Percentiles rank a stretch among this genome's conserved stretches.
phyloP scores from a whole-genome alignment of 164 flowering plant genomes.

The Santalum album region DNA sequence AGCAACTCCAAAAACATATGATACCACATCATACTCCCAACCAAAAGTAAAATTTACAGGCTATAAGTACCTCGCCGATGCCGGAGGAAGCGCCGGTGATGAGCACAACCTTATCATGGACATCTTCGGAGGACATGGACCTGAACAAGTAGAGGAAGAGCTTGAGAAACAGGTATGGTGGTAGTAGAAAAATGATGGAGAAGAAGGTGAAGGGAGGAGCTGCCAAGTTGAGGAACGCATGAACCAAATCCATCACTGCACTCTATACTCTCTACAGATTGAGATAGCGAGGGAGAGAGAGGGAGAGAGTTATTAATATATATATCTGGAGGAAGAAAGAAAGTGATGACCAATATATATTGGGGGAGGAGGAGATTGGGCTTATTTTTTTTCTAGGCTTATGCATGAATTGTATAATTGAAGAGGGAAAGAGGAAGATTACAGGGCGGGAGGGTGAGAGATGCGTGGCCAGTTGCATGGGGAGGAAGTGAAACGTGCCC shows the following conservation, averaged over 20 bases:
- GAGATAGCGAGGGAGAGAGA: not conserved
- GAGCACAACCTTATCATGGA: slow-evolving; percentile 59
- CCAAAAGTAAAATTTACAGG: not conserved
- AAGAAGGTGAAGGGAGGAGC: slow-evolving; percentile 23
- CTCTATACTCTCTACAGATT: slow-evolving; percentile 10
- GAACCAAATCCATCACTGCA: slow-evolving; percentile 24
- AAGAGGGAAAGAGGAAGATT: too few species aligned
- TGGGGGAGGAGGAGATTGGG: too few species aligned
- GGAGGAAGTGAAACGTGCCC: too few species aligned
- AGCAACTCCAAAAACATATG: too few species aligned
- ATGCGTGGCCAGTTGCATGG: too few species aligned
- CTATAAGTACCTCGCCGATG: slow-evolving; percentile 56
- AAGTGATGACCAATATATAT: too few species aligned
- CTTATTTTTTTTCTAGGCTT: too few species aligned
- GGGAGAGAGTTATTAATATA: slow-evolving; percentile 2
- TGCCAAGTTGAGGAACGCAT: slow-evolving; percentile 29
- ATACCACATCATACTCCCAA: slow-evolving; percentile 1
- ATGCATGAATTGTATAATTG: too few species aligned
- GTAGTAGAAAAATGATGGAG: slow-evolving; percentile 21
- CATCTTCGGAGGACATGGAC: slow-evolving; percentile 25
- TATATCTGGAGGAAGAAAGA: slow-evolving; percentile 11
- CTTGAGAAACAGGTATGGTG: slow-evolving; percentile 21
- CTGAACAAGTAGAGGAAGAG: slow-evolving; percentile 3
- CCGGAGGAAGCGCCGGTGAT: slow-evolving; percentile 82
- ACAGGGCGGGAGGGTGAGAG: too few species aligned